phyloP scores from a whole-genome alignment of 768 basidiomycete genomes.

The Russula olivacea region DNA sequence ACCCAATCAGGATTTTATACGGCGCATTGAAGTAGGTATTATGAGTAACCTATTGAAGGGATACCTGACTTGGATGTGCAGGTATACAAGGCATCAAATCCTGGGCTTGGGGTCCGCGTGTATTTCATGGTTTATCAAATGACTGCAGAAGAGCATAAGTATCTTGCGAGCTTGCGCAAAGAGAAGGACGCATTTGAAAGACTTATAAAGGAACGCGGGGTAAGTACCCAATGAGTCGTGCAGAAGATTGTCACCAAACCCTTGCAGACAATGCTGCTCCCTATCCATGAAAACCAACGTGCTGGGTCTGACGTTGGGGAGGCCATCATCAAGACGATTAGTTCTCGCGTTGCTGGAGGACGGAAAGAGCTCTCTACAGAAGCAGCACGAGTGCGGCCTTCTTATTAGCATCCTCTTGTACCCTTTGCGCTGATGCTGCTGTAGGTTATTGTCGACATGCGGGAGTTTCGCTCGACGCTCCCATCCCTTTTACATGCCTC shows the following conservation, averaged over 20 bases:
- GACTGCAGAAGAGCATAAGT: constrained; percentile 94
- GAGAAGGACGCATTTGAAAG: constrained; percentile 94
- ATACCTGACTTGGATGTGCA: constrained; percentile 29
- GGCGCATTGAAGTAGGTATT: constrained; percentile 74
- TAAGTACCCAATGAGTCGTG: constrained; percentile 38
- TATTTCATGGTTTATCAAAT: constrained; percentile 95
- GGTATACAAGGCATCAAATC: constrained; percentile 83
- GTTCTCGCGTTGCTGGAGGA: constrained; percentile 81
- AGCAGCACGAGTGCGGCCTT: constrained; percentile 49
- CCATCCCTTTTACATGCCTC: constrained; percentile 87
- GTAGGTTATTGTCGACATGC: constrained; percentile 93
- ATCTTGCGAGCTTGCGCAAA: constrained; percentile 77
- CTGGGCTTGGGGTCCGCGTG: constrained; percentile 77
- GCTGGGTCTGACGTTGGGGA: constrained; percentile 40
- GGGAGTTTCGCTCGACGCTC: constrained; percentile 90
- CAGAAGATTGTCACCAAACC: background rate
- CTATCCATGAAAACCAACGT: constrained; percentile 60
- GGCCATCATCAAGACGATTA: constrained; percentile 73
- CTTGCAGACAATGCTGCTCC: constrained; percentile 79
- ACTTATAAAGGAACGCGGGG: constrained; percentile 87
- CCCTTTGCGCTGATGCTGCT: background rate
- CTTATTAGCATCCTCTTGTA: background rate
- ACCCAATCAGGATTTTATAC: constrained; percentile 86
- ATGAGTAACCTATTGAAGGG: background rate
- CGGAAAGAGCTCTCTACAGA: constrained; percentile 58